Evolutionary conservation across 805 yeast species (phyloP).

Genomic region (Wickerhamomyces rabaulensis): DNA sequence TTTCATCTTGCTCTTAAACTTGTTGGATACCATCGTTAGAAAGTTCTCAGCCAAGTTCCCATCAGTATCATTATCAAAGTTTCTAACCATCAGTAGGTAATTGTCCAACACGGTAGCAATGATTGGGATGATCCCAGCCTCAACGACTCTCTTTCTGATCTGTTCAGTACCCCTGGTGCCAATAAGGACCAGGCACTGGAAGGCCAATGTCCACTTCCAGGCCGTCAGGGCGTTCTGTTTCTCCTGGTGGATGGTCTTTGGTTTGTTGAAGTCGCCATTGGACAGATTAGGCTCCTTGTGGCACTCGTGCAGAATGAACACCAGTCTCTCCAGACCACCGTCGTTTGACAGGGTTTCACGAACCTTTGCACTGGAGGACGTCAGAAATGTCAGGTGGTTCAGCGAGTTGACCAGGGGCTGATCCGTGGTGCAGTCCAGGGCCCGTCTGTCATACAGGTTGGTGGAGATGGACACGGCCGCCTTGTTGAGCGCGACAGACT

Average conservation of each 20-base stretch:
- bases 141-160: conserved; percentile 79
- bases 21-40: conserved; percentile 9
- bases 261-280: neutral
- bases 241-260: conserved; percentile 25
- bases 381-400: conserved; percentile 82
- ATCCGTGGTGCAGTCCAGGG: conserved; percentile 84
- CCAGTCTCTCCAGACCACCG: conserved; percentile 88
- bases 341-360: conserved; percentile 85
- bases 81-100: conserved; percentile 43
- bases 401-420: conserved; percentile 88
- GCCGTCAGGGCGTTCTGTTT: conserved; percentile 54
- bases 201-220: conserved; percentile 96
- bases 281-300: conserved; percentile 4
- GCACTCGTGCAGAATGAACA: conserved; percentile 82
- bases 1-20: conserved; percentile 2
- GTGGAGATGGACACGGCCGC: conserved; percentile 93
- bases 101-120: conserved; percentile 90
- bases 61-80: conserved; percentile 26
- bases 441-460: conserved; percentile 85
- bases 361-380: conserved; percentile 81
- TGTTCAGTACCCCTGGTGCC: conserved; percentile 92
- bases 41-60: conserved; percentile 12
- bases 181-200: conserved; percentile 85
- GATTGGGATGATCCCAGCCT: conserved; percentile 88
- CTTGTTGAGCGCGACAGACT: conserved; percentile 69